These are phyloP conservation scores for Myriangium duriaei DNA, from an alignment of 2,329 filamentous ascomycete species.

Conservation along the genomic window DNA sequence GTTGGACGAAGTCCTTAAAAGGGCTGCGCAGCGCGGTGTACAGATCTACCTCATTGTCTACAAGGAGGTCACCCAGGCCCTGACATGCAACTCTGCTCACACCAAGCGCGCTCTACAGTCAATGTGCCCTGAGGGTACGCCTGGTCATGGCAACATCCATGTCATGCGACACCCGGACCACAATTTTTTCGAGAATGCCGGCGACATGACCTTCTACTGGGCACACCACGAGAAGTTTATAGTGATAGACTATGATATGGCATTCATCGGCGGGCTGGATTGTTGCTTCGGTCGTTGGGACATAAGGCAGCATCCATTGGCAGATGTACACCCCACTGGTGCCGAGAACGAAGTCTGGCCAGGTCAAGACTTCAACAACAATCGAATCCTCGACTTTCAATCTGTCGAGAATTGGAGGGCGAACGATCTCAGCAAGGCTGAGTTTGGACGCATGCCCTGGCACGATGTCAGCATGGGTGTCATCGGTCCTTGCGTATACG, in stretches of 20 bases:
- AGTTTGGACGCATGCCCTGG: slow-evolving; percentile 95
- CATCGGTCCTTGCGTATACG: slow-evolving; percentile 79
- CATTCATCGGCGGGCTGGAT: slow-evolving; percentile 89
- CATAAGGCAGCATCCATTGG: slow-evolving; percentile 65
- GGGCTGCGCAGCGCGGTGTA: slow-evolving; percentile 79
- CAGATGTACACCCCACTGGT: slow-evolving; percentile 78
- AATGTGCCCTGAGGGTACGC: slow-evolving; percentile 68
- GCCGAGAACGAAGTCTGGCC: slow-evolving; percentile 79
- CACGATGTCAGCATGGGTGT: slow-evolving; percentile 89
- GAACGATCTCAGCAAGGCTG: slow-evolving; percentile 82
- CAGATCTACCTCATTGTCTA: slow-evolving; percentile 92
- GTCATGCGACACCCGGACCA: slow-evolving; percentile 90
- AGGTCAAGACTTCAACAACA: slow-evolving; percentile 97
- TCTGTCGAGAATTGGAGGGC: slow-evolving; percentile 83
- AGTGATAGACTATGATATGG: slow-evolving; percentile 79
- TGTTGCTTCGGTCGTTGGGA: slow-evolving; percentile 96
- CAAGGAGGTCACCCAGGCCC: slow-evolving; percentile 52
- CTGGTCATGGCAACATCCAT: slow-evolving; percentile 77
- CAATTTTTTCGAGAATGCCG: slow-evolving; percentile 84
- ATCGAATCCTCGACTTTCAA: slow-evolving; percentile 89
- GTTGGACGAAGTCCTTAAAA: slow-evolving; percentile 75
- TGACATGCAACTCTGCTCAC: slow-evolving; percentile 87
- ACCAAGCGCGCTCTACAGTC: slow-evolving; percentile 75
- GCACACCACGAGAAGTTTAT: slow-evolving; percentile 98
- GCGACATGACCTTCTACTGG: slow-evolving; percentile 96